phyloP scores from a whole-genome alignment of 164 flowering plant genomes.

The Litsea cubeba region DNA sequence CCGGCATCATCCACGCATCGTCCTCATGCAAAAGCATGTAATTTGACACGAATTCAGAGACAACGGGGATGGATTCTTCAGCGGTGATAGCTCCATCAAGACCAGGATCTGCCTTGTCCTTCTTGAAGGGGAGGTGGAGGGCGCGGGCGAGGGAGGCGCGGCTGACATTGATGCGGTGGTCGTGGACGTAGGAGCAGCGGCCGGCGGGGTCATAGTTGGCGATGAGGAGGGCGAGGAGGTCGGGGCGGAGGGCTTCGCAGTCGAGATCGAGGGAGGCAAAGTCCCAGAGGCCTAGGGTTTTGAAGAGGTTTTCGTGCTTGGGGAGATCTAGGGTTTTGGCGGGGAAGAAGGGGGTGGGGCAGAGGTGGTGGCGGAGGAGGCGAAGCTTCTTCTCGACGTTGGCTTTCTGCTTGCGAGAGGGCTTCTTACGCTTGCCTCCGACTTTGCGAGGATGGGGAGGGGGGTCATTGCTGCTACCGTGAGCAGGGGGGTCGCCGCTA shows the following conservation, averaged over 20 bases:
- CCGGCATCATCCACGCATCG: constrained; percentile 69
- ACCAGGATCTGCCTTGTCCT: constrained; percentile 32
- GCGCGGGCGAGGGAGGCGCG: constrained; percentile 76
- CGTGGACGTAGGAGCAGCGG: constrained; percentile 49
- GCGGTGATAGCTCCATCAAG: constrained; percentile 12
- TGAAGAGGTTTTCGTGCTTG: constrained; percentile 48
- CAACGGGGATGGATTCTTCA: constrained; percentile 27
- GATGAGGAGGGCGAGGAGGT: constrained; percentile 52
- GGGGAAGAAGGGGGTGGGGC: constrained; percentile 60
- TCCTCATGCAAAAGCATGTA: constrained; percentile 76
- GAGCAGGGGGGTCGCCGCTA: no score
- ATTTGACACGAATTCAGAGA: constrained; percentile 48
- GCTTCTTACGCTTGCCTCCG: constrained; percentile 31
- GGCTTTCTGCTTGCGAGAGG: constrained; percentile 11
- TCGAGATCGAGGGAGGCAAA: constrained; percentile 71
- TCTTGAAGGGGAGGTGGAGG: constrained; percentile 59
- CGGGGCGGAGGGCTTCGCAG: constrained; percentile 30
- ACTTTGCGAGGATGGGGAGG: constrained; percentile 21
- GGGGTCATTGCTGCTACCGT: constrained; percentile 12
- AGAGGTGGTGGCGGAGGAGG: constrained; percentile 24
- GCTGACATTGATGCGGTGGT: constrained; percentile 36
- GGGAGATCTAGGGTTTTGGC: constrained; percentile 47
- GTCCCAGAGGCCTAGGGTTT: constrained; percentile 73
- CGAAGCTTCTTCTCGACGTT: constrained; percentile 41
- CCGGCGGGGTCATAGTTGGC: constrained; percentile 27